These are phyloP conservation scores for Fusarium tanahbumbuense DNA, from an alignment of 2,329 filamentous ascomycete species.

Conservation along the genomic window DNA sequence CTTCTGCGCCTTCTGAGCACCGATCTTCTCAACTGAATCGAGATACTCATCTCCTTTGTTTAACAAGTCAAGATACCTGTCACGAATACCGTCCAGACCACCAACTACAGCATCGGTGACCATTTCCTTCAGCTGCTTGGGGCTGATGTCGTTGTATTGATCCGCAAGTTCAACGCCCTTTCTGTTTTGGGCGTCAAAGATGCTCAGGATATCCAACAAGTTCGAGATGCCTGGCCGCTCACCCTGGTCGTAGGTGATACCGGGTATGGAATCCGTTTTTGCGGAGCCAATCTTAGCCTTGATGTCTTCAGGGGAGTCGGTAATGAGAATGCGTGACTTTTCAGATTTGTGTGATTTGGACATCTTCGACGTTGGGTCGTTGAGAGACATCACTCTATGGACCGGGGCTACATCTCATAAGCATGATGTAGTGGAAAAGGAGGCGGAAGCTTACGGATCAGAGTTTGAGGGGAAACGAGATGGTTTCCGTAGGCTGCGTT, in stretches of 20 bases:
- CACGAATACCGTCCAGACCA: conserved; percentile 66
- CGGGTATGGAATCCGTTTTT: conserved; percentile 76
- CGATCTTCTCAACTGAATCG: conserved; percentile 67
- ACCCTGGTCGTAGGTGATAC: conserved; percentile 77
- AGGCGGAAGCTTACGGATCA: conserved; percentile 69
- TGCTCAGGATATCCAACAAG: conserved; percentile 81
- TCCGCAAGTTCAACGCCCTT: conserved; percentile 56
- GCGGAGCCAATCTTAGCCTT: conserved; percentile 76
- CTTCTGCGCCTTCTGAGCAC: conserved; percentile 69
- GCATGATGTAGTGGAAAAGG: not conserved
- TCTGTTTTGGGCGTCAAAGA: conserved; percentile 65
- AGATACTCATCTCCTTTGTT: conserved; percentile 62
- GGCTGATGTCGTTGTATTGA: conserved; percentile 52
- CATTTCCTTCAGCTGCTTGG: conserved; percentile 59
- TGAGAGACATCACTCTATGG: conserved; percentile 90
- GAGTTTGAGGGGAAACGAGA: conserved; percentile 74
- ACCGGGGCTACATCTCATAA: conserved; percentile 68
- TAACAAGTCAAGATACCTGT: conserved; percentile 66
- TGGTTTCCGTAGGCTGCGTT: conserved; percentile 78
- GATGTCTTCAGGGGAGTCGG: conserved; percentile 74
- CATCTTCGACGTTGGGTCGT: conserved; percentile 85
- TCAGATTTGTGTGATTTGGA: conserved; percentile 84
- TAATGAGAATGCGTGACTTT: conserved; percentile 84
- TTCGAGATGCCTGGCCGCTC: conserved; percentile 87
- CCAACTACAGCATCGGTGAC: conserved; percentile 68